Evolutionary conservation across 2,329 filamentous ascomycete genomes (phyloP).

Genomic region (Epichloe sp.): DNA sequence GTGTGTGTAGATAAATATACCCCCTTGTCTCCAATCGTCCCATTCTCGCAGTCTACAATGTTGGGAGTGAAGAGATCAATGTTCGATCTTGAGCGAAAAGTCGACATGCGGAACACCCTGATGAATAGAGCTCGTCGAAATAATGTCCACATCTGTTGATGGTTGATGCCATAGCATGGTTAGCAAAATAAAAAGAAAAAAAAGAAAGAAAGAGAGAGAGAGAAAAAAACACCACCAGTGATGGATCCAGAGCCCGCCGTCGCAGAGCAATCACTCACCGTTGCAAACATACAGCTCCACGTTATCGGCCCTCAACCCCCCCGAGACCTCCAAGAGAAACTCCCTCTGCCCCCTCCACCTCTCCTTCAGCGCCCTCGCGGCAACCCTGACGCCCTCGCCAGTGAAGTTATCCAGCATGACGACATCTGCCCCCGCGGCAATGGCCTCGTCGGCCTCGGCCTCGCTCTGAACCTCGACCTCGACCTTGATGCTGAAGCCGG

Average conservation of each 20-base stretch:
- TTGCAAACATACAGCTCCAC: conserved; percentile 68
- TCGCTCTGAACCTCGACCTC: conserved; percentile 92
- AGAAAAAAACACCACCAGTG: not conserved
- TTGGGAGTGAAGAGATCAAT: conserved; percentile 11
- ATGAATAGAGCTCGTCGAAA: conserved; percentile 93
- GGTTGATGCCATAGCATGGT: not conserved
- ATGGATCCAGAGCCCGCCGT: too few relatives aligned
- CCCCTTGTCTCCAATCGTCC: too few relatives aligned
- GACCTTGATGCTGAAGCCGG: conserved; percentile 83
- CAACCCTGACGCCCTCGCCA: conserved; percentile 60
- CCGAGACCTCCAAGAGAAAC: conserved; percentile 84
- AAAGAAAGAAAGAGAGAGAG: not conserved
- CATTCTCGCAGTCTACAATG: not conserved
- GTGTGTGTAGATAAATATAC: too few relatives aligned
- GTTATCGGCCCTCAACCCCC: conserved; percentile 76
- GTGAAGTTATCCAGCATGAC: conserved; percentile 97
- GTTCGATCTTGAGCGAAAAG: conserved; percentile 80
- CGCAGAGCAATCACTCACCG: conserved; percentile 25
- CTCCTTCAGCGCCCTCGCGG: conserved; percentile 63
- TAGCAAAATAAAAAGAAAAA: not conserved
- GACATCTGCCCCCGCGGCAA: conserved; percentile 80
- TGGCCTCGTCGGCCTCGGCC: conserved; percentile 81
- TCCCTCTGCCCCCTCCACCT: conserved; percentile 62
- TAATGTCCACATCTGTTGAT: conserved; percentile 68
- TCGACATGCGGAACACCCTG: conserved; percentile 90